Evolutionary conservation across 768 basidiomycete species (phyloP), one percentile per base, ranked within the genome.

Genomic region (Terana coerulea): DNA sequence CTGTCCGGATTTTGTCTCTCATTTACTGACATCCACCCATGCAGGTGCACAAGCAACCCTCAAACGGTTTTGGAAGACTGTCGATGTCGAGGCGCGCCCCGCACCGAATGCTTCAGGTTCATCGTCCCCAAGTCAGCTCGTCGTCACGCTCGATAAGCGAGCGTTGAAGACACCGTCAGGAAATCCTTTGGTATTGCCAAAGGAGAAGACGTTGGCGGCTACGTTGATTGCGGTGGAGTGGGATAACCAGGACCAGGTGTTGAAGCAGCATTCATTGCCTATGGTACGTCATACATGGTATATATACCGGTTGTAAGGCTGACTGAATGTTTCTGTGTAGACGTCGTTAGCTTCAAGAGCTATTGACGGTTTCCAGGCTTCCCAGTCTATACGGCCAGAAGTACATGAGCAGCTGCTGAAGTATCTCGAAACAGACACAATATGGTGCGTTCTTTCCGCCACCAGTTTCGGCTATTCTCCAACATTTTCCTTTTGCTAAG

Each of bases 351-450:
- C 83, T 12, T 83, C 92, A n/a, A 75, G 95, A 60, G 95, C 95
- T 6, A 79, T 97, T 37, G 97, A 99, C 66, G 77, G 80, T 1
- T 74, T 95, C 59, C 45, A 22, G 5, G 24, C 31, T 11, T 21
- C 45, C 5, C 11, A 71, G 15, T 78, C 89, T 47, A 70, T 76
- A 45, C 75, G 86, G 24, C 62, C 65, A 14, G 77, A 88, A 50
- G 87, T 94, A 17, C 78, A 80, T 29, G 74, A 78, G 22, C 76
- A 83, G 10, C 69, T 98, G 36, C 68, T 97, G 36, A 79, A 82
- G 51, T 98, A 97, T 68, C 71, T 98, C 26, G 91, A 97, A 62
- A 98, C 95, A 2, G 97, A 99, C 66, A 93, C 97, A 1, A 80
- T 97, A 54, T 93, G 90, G 92, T 91, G 53, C 49, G 72, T 62